phyloP scores from a whole-genome alignment of 768 basidiomycete genomes.

The Leucocoprinus birnbaumii region DNA sequence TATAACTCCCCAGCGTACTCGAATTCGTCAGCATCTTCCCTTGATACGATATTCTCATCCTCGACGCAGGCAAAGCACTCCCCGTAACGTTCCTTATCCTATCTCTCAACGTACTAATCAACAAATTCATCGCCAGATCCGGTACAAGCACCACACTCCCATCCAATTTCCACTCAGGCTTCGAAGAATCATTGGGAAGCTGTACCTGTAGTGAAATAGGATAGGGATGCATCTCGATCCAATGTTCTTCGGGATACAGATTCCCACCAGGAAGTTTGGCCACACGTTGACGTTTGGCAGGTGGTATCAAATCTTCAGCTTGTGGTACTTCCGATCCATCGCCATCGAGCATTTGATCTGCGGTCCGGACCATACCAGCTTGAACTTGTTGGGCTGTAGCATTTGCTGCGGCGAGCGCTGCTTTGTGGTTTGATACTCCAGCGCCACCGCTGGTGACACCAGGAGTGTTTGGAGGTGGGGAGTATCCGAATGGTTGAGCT shows the following conservation, averaged over 20 bases:
- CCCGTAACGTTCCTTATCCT: constrained; percentile 79
- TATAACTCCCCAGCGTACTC: constrained; percentile 81
- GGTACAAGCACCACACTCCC: constrained; percentile 74
- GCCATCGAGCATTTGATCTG: constrained; percentile 70
- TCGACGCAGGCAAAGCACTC: constrained; percentile 75
- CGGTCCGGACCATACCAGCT: constrained; percentile 71
- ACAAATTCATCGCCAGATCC: constrained; percentile 78
- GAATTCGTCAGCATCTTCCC: constrained; percentile 88
- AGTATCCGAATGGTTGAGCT: constrained; percentile 76
- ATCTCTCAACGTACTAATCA: constrained; percentile 89
- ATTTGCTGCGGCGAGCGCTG: constrained; percentile 53
- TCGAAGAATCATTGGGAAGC: constrained; percentile 76
- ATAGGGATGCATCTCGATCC: constrained; percentile 91
- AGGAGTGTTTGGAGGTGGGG: constrained; percentile 42
- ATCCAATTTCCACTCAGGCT: constrained; percentile 92
- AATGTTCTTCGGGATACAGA: constrained; percentile 84
- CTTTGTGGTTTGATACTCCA: constrained; percentile 66
- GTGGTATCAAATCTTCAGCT: constrained; percentile 57
- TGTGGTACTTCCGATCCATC: constrained; percentile 22
- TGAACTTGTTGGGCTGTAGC: constrained; percentile 46
- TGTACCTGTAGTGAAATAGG: constrained; percentile 86
- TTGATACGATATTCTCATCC: constrained; percentile 74
- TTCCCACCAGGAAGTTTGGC: constrained; percentile 84
- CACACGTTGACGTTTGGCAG: constrained; percentile 85
- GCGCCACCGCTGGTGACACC: constrained; percentile 19